Conservation (phyloP, 1,284 basidiomycete genomes). For the Boletus albobrunnescens region DNA sequence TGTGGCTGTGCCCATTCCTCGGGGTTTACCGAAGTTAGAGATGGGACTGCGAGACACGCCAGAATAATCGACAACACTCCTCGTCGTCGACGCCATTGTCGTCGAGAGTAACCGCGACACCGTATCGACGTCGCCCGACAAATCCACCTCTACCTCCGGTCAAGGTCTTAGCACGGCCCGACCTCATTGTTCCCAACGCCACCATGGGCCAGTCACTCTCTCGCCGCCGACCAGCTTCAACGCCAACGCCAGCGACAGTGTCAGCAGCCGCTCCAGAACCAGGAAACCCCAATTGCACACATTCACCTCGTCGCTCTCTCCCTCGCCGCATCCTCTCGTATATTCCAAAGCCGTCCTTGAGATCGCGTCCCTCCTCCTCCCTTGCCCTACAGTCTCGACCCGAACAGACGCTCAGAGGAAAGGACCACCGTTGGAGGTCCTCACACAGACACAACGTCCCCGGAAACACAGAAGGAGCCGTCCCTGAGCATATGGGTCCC, state of each 20-base stretch:
- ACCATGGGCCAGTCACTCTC: conserved; percentile 31
- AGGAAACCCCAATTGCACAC: conserved; percentile 1
- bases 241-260: conserved; percentile 3
- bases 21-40: conserved; percentile 23
- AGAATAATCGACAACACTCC: conserved; percentile 26
- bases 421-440: conserved; percentile 40
- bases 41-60: conserved; percentile 27
- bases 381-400: conserved; percentile 22
- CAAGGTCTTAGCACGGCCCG: conserved; percentile 1
- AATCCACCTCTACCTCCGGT: neutral
- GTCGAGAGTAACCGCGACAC: conserved; percentile 15
- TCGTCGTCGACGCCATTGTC: conserved; percentile 7
- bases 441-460: conserved; percentile 28
- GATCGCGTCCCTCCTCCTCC: conserved; percentile 17
- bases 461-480: conserved; percentile 7
- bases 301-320: conserved; percentile 18
- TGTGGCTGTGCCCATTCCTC: conserved; percentile 21
- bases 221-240: conserved; percentile 18
- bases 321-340: conserved; percentile 29
- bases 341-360: conserved; percentile 23
- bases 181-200: conserved; percentile 3
- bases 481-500: conserved; percentile 10
- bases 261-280: conserved; percentile 9
- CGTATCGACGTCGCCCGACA: conserved; percentile 6
- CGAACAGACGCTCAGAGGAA: conserved; percentile 25